Conservation (phyloP, 2,329 filamentous ascomycete genomes). For the Fusarium heterosporum region DNA sequence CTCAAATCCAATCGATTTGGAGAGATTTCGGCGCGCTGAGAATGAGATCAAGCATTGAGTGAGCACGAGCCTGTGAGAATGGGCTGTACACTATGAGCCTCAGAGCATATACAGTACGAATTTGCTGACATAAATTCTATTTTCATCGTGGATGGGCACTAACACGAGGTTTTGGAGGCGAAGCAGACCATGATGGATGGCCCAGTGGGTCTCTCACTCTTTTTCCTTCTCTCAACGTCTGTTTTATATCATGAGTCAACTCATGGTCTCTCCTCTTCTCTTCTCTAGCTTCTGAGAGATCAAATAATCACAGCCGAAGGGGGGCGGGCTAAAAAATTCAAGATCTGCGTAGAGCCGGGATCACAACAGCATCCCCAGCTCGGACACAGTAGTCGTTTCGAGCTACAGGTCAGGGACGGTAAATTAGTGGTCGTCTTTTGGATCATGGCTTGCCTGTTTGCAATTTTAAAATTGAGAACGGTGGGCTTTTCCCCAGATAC, state of each 20-base stretch:
- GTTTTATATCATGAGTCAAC: slow-evolving; percentile 19
- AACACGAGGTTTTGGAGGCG: slow-evolving; percentile 45
- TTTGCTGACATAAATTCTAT: background rate
- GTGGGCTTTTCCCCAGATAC: slow-evolving; percentile 48
- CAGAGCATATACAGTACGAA: slow-evolving; percentile 4
- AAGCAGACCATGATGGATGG: slow-evolving; percentile 39
- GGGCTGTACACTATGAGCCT: slow-evolving; percentile 10
- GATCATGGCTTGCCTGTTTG: slow-evolving; percentile 50
- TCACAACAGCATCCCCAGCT: slow-evolving; percentile 37
- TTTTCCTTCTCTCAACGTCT: slow-evolving; percentile 29
- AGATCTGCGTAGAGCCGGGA: slow-evolving; percentile 44
- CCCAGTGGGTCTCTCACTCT: slow-evolving; percentile 24
- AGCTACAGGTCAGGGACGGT: slow-evolving; percentile 40
- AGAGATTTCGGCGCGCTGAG: slow-evolving; percentile 35
- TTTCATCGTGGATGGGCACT: background rate
- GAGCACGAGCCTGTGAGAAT: background rate
- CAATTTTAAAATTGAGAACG: slow-evolving; percentile 48
- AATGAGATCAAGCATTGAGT: slow-evolving; percentile 17
- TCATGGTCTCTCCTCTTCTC: slow-evolving; percentile 3
- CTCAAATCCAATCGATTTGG: slow-evolving; percentile 38
- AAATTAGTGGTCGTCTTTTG: slow-evolving; percentile 45
- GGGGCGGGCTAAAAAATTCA: slow-evolving; percentile 2
- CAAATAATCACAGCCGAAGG: slow-evolving; percentile 5
- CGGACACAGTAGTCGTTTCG: slow-evolving; percentile 13
- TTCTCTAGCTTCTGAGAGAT: slow-evolving; percentile 14